Base-by-base conservation (phyloP, 345 rosid species). In the Melastoma malabathricum region DNA sequence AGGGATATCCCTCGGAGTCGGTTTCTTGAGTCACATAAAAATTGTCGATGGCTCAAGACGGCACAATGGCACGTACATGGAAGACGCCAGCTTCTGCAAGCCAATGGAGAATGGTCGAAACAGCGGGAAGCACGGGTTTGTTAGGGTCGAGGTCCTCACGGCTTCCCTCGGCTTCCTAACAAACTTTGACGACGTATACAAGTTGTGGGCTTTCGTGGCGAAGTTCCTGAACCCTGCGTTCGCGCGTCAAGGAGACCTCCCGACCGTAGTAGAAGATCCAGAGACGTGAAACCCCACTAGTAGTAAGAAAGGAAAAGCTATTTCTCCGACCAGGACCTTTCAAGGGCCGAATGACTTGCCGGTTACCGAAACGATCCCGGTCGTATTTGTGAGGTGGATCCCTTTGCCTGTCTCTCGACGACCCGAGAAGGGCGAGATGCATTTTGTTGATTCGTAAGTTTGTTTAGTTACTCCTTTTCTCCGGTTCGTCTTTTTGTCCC, bases 161-260 rank as follows among this genome's bases (percentile, higher is more conserved):
- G 97, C 95, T 51, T 93, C 99, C 23, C 84, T 93, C 0, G 82
- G 99, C 59, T 93, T 93, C 69, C 72, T 93, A 60, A 88, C 95
- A 17, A 81, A 93, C 78, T 93, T 93, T 56, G 97, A 88, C 69
- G 99, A 92, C 69, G 97, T 92, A 47, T 83, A 82, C 75, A 82
- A 79, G 65, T 55, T 92, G 60, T 92, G 97, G 99, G 79, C 72
- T 31, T 88, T 93, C 43, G 83, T 83, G 43, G 86, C 97, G 0
- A 93, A 83, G 80, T 93, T 93, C 69, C 86, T 88, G 53, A 77
- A 87, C 65, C 81, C 97, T 0, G 54, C 70, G 25, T 88, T 83
- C 51, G 67, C 78, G 62, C 68, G 71, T 47, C 93, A 85, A 46
- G 86, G 86, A 29, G 59, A 75, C 55, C 86, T 85, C 53, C 75